Percentiles rank a stretch among this genome's conserved stretches.
Evolutionary conservation across 768 basidiomycete species (phyloP).

Genomic region (Kwoniella pini): DNA sequence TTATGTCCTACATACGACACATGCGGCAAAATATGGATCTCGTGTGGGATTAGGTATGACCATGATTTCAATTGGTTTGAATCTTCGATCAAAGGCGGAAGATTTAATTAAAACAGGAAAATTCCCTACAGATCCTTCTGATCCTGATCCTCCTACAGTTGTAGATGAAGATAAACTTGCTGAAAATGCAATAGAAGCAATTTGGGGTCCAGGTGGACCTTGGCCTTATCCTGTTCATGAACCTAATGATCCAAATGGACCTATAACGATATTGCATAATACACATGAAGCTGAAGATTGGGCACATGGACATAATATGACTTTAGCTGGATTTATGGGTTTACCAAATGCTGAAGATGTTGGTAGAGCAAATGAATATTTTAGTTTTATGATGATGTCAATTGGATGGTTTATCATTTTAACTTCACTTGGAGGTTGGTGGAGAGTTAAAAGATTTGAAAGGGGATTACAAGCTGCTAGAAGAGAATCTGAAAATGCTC

Average conservation of each 20-base stretch:
- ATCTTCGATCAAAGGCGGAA: conserved; percentile 62
- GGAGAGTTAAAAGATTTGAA: conserved; percentile 54
- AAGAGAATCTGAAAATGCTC: conserved; percentile 40
- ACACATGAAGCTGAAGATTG: conserved; percentile 43
- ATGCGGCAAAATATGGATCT: conserved; percentile 90
- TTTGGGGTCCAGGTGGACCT: conserved; percentile 38
- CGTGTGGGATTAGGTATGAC: conserved; percentile 94
- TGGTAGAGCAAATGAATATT: conserved; percentile 71
- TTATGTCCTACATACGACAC: conserved; percentile 77
- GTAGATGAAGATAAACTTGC: conserved; percentile 34
- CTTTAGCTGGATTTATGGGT: conserved; percentile 38
- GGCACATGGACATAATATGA: conserved; percentile 47
- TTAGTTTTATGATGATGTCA: conserved; percentile 89
- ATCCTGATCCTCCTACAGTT: conserved; percentile 26
- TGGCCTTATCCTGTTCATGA: conserved; percentile 39
- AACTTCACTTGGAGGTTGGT: conserved; percentile 72
- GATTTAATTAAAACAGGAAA: conserved; percentile 47
- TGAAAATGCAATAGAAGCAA: conserved; percentile 45
- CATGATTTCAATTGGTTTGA: conserved; percentile 87
- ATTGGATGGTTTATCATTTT: conserved; percentile 87
- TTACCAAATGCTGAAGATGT: conserved; percentile 50
- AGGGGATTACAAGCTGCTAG: conserved; percentile 31
- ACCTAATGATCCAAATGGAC: conserved; percentile 23
- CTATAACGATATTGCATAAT: conserved; percentile 37
- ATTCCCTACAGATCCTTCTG: conserved; percentile 45